phyloP scores from a whole-genome alignment of 2,329 filamentous ascomycete species.

The Sclerotinia sclerotiorum region DNA sequence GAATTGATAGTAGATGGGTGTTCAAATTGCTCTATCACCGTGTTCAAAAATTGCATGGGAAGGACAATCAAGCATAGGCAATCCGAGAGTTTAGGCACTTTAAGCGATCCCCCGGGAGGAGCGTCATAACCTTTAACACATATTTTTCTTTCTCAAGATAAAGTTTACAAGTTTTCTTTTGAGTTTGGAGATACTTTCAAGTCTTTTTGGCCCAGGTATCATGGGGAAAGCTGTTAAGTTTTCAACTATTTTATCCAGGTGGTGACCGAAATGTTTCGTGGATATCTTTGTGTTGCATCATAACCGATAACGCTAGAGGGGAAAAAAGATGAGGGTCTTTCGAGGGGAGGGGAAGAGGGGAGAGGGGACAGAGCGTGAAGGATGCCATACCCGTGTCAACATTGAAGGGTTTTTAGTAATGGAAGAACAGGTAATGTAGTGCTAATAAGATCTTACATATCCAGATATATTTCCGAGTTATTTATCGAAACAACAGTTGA shows the following conservation, averaged over 20 bases:
- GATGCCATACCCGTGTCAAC: background rate
- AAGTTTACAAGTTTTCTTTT: constrained; percentile 3
- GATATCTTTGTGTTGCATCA: constrained; percentile 20
- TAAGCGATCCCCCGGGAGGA: constrained; percentile 11
- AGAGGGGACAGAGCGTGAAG: background rate
- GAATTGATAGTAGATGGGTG: constrained; percentile 27
- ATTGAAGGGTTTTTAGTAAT: no score
- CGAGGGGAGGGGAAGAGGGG: no score
- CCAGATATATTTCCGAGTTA: no score
- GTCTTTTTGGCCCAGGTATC: background rate
- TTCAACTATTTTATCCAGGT: background rate
- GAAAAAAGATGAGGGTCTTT: constrained; percentile 6
- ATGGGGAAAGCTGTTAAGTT: constrained; percentile 6
- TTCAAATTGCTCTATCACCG: constrained; percentile 31
- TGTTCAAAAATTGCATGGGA: constrained; percentile 22
- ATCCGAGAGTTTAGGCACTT: constrained; percentile 13
- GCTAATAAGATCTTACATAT: no score
- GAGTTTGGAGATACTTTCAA: constrained; percentile 6
- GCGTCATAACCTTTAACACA: constrained; percentile 10
- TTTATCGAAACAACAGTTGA: no score
- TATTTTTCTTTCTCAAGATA: constrained; percentile 1
- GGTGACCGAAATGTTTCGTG: constrained; percentile 9
- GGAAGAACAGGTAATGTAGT: no score
- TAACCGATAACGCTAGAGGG: constrained; percentile 11
- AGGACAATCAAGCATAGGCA: constrained; percentile 17